Percentiles rank a stretch among this genome's conserved stretches.
Conservation (phyloP, 768 basidiomycete species). For the Chiua virens region DNA sequence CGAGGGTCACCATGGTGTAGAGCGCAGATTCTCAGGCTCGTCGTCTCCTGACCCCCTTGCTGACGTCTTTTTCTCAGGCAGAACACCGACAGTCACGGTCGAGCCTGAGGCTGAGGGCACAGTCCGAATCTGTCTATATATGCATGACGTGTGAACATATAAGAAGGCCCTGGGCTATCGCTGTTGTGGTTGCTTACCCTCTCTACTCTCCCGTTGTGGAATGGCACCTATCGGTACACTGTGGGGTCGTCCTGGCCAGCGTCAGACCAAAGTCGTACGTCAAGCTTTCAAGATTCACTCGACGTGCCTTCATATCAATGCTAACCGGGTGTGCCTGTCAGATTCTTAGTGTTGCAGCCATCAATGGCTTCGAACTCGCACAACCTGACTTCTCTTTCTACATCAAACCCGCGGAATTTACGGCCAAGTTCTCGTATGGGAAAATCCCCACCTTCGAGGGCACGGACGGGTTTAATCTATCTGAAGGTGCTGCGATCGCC, state of each 20-base stretch:
- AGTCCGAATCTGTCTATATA: too few species aligned
- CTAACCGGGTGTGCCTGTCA: not conserved
- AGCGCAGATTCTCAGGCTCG: too few species aligned
- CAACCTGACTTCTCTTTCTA: constrained; percentile 1
- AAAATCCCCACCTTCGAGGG: constrained; percentile 13
- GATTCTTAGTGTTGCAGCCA: constrained; percentile 17
- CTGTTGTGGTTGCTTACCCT: too few species aligned
- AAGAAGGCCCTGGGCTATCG: too few species aligned
- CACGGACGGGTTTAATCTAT: constrained; percentile 16
- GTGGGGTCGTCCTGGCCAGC: constrained; percentile 13
- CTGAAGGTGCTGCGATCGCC: constrained; percentile 16
- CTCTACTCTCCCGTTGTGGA: too few species aligned
- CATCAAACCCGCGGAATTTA: constrained; percentile 14
- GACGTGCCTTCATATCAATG: not conserved
- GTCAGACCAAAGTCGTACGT: constrained; percentile 17
- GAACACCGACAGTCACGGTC: too few species aligned
- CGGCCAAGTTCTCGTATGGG: constrained; percentile 13
- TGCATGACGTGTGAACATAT: too few species aligned
- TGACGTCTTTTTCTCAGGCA: too few species aligned
- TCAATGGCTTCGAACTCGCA: constrained; percentile 14
- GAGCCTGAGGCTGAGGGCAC: too few species aligned
- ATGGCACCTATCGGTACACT: constrained; percentile 9
- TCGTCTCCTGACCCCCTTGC: too few species aligned
- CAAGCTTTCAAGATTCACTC: too few species aligned
- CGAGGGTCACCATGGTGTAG: too few species aligned